Evolutionary conservation across 345 rosid species (phyloP), one percentile per base, ranked within the genome.

Genomic region (Jatropha curcas): DNA sequence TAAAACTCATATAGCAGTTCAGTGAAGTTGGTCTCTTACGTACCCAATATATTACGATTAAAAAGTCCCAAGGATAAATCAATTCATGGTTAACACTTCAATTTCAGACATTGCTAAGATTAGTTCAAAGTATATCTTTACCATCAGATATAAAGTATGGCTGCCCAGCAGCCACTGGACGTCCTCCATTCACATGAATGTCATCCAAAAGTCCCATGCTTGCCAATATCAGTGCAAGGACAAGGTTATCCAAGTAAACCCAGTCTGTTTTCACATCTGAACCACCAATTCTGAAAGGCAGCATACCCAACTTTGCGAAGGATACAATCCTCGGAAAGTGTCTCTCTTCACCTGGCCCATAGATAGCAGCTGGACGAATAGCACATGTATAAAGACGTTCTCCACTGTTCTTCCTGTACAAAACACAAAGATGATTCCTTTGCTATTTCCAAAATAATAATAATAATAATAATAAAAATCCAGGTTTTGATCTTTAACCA

Each of bases 121-220:
- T 24, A 43, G 16, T 61, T 7, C 35, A 64, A 52, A 69, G 24
- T 7, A 19, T 57, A 31, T n/a, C 3, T 56, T 81, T 88, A 94
- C 98, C 98, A 77, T 94, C 98, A 52, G 95, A 94, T 75, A 92
- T 90, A 39, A 94, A 94, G 80, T 94, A 94, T 30, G 97, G 88
- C 76, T 92, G 95, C 67, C 97, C 97, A 78, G 97, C 91, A 74
- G 97, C 98, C 0, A 89, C 85, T 2, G 98, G 92, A 14, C 22
- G 72, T 25, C 88, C 89, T 80, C 78, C 81, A 76, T 76, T 86
- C n/a, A 90, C 89, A 13, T 93, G 92, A 83, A 94, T 86, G 81
- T 89, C 87, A 78, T 92, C 92, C 82, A 89, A 79, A 67, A 92
- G 95, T 58, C 93, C 97, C 98, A 92, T 92, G 78, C 98, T 90